Evolutionary conservation across 2,329 filamentous ascomycete species (phyloP), one percentile per base, ranked within the genome.

Genomic region (Sporothrix inflata): DNA sequence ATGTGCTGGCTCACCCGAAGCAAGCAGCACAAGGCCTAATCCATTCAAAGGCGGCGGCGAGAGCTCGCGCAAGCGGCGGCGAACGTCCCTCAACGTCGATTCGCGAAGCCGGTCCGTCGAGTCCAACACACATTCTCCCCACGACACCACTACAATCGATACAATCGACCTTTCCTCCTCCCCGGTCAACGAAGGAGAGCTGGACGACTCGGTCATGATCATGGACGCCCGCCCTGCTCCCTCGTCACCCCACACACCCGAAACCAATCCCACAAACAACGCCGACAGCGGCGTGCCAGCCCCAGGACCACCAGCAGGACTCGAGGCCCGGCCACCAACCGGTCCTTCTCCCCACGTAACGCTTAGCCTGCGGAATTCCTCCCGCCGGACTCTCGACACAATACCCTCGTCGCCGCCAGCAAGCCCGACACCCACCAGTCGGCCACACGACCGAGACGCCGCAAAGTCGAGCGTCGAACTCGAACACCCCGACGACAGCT

Each of bases 1-100:
- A 82, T 86, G 87, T 81, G 85, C 86, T 78, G 83, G 84, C 81
- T 90, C 88, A 77, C 86, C 87, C 81, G 89, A 91, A 83, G 86
- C 87, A 79, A 85, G 85, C 80, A 87, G 88, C 77, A 88, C 86
- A 76, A 86, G 89, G 74, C 87, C 87, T 69, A 90, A 91, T 75
- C 89, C 89, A 53, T 91, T 90, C 79, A 85, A 89, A 38, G 67
- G 67, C 81, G 88, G 90, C 80, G 83, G 81, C 78, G 86, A 88
- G 75, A 78, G 81, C 63, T 83, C 85, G 71, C 84, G 89, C 75
- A 91, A 91, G 80, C 87, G 89, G 69, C 88, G 87, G 74, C 86
- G 89, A 76, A 89, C 88, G 40, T 90, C 88, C 16, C 81, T 84
- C 69, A 85, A 85, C 71, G 84, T 82, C 65, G 76, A 73, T 72